Base-by-base conservation (phyloP, 1,284 basidiomycete genomes). In the Ustilago xerochloae region DNA sequence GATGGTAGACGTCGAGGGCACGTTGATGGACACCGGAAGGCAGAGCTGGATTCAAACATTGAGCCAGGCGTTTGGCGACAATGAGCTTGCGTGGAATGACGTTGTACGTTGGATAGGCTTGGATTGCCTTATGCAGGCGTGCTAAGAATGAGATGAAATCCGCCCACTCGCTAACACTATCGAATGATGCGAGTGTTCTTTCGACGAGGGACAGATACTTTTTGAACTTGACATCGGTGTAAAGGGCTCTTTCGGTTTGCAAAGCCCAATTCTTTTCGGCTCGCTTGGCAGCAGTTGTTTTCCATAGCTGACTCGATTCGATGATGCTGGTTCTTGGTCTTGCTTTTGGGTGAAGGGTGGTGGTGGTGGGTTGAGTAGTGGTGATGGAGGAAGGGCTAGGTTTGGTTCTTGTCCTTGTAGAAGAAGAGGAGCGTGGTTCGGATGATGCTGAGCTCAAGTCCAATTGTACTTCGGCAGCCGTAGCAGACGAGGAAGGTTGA, bases 131-230 rank as follows among this genome's bases (percentile, higher is more conserved):
- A 76, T 97, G 90, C 62, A 99, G 86, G 69, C 95, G 91, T 78
- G 94, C 95, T 81, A 99, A 87, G 86, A 99, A 99, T 43, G 96
- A 92, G 83, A 98, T 98, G 85, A 96, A 99, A 87, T 99, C 97
- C 63, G 97, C 96, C 97, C 97, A 99, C 87, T 99, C 97, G 68
- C 96, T 93, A 67, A 98, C 93, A 82, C 90, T 93, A 84, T 98
- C 95, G 81, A 99, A 99, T 1, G 93, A 91, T 73, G 91, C 92
- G 28, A 99, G 87, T 72, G 92, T 93, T 84, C 92, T 91, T 84
- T 99, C 97, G 54, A 99, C 92, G 78, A 93, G 90, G 55, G 91
- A 89, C 0, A 91, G 88, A 85, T 95, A 98, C 86, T 97, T 97
- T 87, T 93, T 94, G 87, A 91, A 99, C 85, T 95, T 95, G n/a